These are phyloP conservation scores for Trichoderma lentiforme DNA, from an alignment of 2,329 filamentous ascomycete genomes.

Conservation along the genomic window DNA sequence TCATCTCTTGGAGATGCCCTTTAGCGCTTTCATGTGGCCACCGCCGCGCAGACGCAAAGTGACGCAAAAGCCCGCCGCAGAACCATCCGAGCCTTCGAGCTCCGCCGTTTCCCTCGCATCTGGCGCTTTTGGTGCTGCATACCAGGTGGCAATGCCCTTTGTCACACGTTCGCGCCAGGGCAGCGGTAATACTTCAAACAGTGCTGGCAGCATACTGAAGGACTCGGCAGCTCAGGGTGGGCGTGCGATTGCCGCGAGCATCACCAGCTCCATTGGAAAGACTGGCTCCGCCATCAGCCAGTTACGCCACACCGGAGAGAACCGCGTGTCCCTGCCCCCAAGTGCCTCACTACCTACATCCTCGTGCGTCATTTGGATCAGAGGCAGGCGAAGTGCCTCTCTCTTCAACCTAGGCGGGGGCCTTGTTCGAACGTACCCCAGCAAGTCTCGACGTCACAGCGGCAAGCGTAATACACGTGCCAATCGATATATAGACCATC, in stretches of 20 bases:
- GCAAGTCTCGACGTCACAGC: constrained; percentile 52
- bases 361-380: constrained; percentile 64
- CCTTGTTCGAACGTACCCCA: constrained; percentile 62
- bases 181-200: constrained; percentile 35
- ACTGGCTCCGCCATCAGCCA: constrained; percentile 68
- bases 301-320: constrained; percentile 71
- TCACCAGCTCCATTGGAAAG: constrained; percentile 71
- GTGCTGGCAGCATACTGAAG: constrained; percentile 46
- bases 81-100: constrained; percentile 46
- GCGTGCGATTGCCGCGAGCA: constrained; percentile 68
- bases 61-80: constrained; percentile 42
- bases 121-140: constrained; percentile 66
- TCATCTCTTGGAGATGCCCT: constrained; percentile 84
- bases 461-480: constrained; percentile 52
- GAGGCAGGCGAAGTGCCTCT: constrained; percentile 57
- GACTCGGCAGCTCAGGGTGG: constrained; percentile 66
- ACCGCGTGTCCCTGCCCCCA: constrained; percentile 65
- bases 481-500: constrained; percentile 63
- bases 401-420: constrained; percentile 66
- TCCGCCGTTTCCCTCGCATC: constrained; percentile 67
- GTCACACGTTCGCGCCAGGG: constrained; percentile 54
- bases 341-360: constrained; percentile 52
- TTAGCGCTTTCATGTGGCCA: constrained; percentile 82
- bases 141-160: constrained; percentile 63
- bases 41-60: constrained; percentile 58